phyloP scores from a whole-genome alignment of 345 rosid species.

The Melaleuca alternifolia region DNA sequence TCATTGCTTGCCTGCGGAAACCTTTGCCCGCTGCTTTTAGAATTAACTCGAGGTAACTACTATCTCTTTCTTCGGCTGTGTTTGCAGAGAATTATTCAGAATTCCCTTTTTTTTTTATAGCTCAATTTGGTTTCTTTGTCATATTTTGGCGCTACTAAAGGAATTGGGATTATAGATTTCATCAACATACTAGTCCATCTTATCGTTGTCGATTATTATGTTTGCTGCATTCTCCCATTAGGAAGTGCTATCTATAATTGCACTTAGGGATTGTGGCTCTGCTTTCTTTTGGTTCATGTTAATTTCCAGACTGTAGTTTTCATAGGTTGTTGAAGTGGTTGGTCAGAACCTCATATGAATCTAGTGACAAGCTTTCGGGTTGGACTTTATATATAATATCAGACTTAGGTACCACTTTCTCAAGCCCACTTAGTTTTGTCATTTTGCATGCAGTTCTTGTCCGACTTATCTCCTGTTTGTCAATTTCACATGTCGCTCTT shows the following conservation, averaged over 20 bases:
- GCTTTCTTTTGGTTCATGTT: background rate
- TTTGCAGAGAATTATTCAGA: background rate
- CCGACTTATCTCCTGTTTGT: background rate
- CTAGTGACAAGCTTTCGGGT: background rate
- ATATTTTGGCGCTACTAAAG: background rate
- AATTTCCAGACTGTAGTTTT: background rate
- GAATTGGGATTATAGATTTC: background rate
- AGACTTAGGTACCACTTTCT: background rate
- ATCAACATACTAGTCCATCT: background rate
- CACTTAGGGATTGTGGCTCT: background rate
- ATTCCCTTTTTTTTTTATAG: background rate
- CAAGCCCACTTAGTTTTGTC: background rate
- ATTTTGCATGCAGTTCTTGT: background rate
- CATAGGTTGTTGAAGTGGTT: background rate
- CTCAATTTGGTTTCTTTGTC: background rate
- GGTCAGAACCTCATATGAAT: background rate
- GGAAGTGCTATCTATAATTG: background rate
- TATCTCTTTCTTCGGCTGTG: background rate
- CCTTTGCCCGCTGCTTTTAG: slow-evolving; percentile 97
- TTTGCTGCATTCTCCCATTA: background rate
- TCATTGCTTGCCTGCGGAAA: slow-evolving; percentile 58
- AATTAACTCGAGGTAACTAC: slow-evolving; percentile 63
- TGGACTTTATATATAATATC: background rate
- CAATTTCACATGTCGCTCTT: background rate
- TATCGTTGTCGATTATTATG: background rate